Evolutionary conservation across 1,284 basidiomycete genomes (phyloP).

Genomic region (Anthracocystis setariae): DNA sequence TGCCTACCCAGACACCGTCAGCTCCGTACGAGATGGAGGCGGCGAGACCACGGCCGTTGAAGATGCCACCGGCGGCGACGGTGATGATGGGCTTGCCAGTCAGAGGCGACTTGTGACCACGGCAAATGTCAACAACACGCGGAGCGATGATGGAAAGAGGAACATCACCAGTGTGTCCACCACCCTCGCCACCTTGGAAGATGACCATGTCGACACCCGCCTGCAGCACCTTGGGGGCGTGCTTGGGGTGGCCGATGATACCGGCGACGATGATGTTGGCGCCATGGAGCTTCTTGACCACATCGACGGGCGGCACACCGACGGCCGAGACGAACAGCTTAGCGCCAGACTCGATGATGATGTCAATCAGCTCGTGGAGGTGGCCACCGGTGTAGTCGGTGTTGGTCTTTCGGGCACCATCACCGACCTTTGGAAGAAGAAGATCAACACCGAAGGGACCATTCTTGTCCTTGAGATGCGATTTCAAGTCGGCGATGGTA

Average conservation of each 20-base stretch:
- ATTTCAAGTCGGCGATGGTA: conserved; percentile 52
- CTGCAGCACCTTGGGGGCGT: conserved; percentile 60
- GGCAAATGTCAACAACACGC: conserved; percentile 57
- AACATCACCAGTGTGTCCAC: conserved; percentile 63
- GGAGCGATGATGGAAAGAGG: conserved; percentile 57
- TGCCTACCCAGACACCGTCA: conserved; percentile 72
- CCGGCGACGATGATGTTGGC: conserved; percentile 55
- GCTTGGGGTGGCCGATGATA: conserved; percentile 76
- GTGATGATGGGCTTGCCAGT: conserved; percentile 61
- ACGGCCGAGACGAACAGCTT: conserved; percentile 63
- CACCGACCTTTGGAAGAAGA: conserved; percentile 63
- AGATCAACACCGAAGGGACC: conserved; percentile 62
- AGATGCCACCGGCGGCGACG: conserved; percentile 61
- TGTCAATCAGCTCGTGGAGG: conserved; percentile 56
- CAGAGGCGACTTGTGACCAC: conserved; percentile 56
- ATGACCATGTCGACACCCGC: conserved; percentile 63
- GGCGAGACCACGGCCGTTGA: conserved; percentile 57
- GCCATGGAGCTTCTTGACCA: conserved; percentile 59
- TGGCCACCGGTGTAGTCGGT: conserved; percentile 60
- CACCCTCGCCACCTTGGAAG: conserved; percentile 63
- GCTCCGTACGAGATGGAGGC: conserved; percentile 58
- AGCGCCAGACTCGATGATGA: conserved; percentile 59
- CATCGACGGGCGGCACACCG: conserved; percentile 58
- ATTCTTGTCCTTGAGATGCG: conserved; percentile 57
- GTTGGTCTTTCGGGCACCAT: conserved; percentile 61